These are phyloP conservation scores for Tetradesmus lagerheimii DNA, from an alignment of 139 green algal genomes.

Conservation along the genomic window DNA sequence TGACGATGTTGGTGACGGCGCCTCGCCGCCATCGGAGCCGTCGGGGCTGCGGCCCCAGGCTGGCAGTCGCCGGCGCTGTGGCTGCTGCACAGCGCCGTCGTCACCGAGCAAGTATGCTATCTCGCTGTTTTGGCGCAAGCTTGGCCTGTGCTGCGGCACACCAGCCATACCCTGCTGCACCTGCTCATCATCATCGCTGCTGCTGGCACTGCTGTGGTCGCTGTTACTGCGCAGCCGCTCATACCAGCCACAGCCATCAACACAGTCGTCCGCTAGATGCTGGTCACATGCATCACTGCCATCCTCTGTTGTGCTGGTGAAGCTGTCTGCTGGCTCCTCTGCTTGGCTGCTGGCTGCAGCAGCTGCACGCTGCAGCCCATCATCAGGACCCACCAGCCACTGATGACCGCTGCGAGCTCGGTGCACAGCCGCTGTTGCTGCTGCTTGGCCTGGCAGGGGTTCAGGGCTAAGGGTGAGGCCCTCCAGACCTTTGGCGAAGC, in stretches of 20 bases:
- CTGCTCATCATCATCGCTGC: conserved; percentile 6
- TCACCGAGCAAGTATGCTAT: background rate
- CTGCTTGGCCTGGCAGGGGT: background rate
- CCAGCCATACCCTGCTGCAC: background rate
- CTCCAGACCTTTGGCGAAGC: conserved; percentile 31
- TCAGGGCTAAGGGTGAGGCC: background rate
- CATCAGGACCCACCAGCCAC: background rate
- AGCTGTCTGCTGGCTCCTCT: background rate
- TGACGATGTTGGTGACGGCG: background rate
- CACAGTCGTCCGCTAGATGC: background rate
- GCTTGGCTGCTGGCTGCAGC: background rate
- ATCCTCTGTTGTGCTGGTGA: background rate
- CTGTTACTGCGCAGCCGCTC: conserved; percentile 20
- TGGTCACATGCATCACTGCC: background rate
- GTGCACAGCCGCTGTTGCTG: background rate
- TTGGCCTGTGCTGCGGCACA: background rate
- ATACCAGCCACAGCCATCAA: background rate
- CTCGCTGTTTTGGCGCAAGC: background rate
- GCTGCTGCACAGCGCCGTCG: background rate
- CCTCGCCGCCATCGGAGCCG: background rate
- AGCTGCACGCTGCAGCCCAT: background rate
- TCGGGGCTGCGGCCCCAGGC: background rate
- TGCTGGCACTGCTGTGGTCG: background rate
- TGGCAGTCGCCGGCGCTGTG: background rate
- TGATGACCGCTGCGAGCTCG: background rate